Evolutionary conservation across 2,329 filamentous ascomycete species (phyloP).

Genomic region (Calonectria pauciramosa): DNA sequence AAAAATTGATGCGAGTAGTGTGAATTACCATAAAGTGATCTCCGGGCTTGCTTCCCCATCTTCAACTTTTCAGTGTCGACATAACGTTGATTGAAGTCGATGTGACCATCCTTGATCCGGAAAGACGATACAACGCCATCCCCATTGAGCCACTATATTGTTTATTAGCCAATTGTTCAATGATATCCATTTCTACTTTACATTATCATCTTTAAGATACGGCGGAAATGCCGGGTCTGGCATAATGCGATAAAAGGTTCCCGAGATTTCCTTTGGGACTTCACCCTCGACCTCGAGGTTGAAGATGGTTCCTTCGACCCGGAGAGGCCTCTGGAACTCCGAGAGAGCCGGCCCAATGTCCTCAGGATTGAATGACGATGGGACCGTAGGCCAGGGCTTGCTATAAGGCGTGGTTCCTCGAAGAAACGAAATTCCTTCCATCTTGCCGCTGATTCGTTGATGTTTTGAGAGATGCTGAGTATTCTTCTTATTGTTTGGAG

Average conservation of each 20-base stretch:
- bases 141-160: conserved; percentile 12
- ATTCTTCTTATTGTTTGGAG: too few species aligned
- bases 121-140: conserved; percentile 30
- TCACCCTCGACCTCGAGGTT: not conserved
- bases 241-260: conserved; percentile 29
- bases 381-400: too few species aligned
- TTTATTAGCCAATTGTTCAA: too few species aligned
- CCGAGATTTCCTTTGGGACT: conserved; percentile 28
- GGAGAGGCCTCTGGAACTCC: too few species aligned
- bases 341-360: too few species aligned
- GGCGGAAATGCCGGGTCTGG: conserved; percentile 32
- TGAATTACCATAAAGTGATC: not conserved
- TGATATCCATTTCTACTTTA: not conserved
- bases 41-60: not conserved
- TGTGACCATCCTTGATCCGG: not conserved
- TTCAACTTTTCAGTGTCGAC: conserved; percentile 13
- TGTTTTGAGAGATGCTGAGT: too few species aligned
- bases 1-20: too few species aligned
- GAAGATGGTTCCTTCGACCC: not conserved
- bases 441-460: too few species aligned
- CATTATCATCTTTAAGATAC: conserved; percentile 15
- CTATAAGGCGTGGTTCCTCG: too few species aligned
- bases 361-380: too few species aligned
- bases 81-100: conserved; percentile 17
- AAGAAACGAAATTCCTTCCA: too few species aligned